These are phyloP conservation scores for Podosphaera aphanis DNA, from an alignment of 2,329 filamentous ascomycete species.

Conservation along the genomic window DNA sequence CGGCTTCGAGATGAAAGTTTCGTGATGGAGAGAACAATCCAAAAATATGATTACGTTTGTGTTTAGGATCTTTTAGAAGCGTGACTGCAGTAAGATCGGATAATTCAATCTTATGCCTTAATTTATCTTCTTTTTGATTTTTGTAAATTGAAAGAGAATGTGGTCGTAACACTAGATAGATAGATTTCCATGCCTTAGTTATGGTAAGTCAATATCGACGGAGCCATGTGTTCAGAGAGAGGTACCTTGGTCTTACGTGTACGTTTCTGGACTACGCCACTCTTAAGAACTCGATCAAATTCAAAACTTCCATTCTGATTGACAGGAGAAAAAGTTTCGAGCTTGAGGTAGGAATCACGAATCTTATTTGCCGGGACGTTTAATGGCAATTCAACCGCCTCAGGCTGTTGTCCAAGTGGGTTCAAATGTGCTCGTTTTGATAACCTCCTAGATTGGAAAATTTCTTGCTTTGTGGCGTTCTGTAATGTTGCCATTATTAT, in stretches of 20 bases:
- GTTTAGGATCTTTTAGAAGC: constrained; percentile 68
- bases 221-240: not conserved
- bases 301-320: constrained; percentile 91
- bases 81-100: constrained; percentile 82
- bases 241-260: constrained; percentile 79
- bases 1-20: constrained; percentile 76
- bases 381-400: constrained; percentile 7
- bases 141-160: constrained; percentile 86
- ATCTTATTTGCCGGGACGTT: constrained; percentile 9
- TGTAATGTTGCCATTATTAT: constrained; percentile 9
- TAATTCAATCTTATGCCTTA: constrained; percentile 69
- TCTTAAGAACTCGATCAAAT: constrained; percentile 82
- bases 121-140: constrained; percentile 67
- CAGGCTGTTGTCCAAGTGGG: constrained; percentile 5
- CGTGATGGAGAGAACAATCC: constrained; percentile 75
- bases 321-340: constrained; percentile 58
- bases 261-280: constrained; percentile 64
- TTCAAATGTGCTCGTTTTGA: constrained; percentile 9
- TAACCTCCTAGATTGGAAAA: constrained; percentile 11
- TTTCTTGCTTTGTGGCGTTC: constrained; percentile 3
- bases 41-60: constrained; percentile 69
- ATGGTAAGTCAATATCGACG: not conserved
- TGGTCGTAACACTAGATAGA: constrained; percentile 73
- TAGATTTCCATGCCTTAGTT: constrained; percentile 64
- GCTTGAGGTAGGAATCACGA: constrained; percentile 22